Conservation (phyloP, 495 filamentous ascomycete species). For the Aspergillus haitiensis region DNA sequence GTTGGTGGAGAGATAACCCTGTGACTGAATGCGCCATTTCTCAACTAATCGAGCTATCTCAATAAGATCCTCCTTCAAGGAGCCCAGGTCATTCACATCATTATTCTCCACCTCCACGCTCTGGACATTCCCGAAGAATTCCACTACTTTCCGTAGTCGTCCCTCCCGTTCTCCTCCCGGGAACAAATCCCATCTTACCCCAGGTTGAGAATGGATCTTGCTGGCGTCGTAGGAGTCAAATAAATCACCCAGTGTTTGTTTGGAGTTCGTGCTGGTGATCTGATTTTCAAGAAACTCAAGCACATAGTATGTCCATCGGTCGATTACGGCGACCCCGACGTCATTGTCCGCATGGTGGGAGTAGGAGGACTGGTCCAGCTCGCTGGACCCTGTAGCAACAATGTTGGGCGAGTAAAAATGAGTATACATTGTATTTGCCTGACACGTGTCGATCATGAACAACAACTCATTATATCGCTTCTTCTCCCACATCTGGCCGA, state of each 20-base stretch:
- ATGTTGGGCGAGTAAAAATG: conserved; percentile 98
- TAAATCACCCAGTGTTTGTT: conserved; percentile 85
- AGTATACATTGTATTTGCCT: conserved; percentile 98
- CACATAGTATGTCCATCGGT: conserved; percentile 98
- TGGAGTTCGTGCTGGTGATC: conserved; percentile 76
- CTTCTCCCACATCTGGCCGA: conserved; percentile 99
- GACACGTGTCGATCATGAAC: conserved; percentile 99
- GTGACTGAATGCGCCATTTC: conserved; percentile 43
- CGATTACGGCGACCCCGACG: conserved; percentile 95
- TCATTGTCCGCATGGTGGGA: conserved; percentile 98
- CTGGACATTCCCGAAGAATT: conserved; percentile 98
- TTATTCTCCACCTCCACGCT: conserved; percentile 82
- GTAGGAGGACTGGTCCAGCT: conserved; percentile 91
- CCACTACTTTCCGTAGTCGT: conserved; percentile 76
- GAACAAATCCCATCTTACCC: conserved; percentile 93
- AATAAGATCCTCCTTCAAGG: conserved; percentile 72
- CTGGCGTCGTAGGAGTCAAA: conserved; percentile 94
- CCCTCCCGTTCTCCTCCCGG: conserved; percentile 72
- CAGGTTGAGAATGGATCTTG: conserved; percentile 90
- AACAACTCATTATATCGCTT: conserved; percentile 91
- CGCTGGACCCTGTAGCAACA: conserved; percentile 89
- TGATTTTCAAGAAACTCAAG: conserved; percentile 94
- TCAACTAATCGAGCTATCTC: conserved; percentile 61
- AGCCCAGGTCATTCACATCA: conserved; percentile 52
- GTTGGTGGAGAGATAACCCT: conserved; percentile 33